These are phyloP conservation scores for Cyberlindnera veronae DNA, from an alignment of 805 yeast species.

Conservation along the genomic window DNA sequence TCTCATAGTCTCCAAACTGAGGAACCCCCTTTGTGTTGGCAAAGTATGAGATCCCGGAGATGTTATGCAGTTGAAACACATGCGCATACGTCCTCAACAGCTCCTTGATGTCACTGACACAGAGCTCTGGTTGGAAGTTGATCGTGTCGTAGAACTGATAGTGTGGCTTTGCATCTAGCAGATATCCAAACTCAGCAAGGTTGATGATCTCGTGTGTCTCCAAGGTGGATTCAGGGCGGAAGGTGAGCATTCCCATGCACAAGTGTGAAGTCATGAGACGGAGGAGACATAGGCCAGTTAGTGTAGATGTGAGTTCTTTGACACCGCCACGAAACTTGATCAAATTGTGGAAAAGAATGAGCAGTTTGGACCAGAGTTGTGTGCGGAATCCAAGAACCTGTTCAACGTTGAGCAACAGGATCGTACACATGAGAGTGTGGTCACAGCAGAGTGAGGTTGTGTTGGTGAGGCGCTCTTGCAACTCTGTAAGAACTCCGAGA, in stretches of 20 bases:
- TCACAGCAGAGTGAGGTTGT: constrained; percentile 15
- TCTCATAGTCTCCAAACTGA: constrained; percentile 10
- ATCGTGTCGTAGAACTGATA: constrained; percentile 14
- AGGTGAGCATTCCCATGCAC: constrained; percentile 12
- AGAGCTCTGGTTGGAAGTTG: constrained; percentile 10
- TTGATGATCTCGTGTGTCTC: constrained; percentile 17
- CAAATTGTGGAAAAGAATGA: constrained; percentile 6
- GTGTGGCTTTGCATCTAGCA: constrained; percentile 14
- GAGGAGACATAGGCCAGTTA: constrained; percentile 15
- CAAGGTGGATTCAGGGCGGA: constrained; percentile 7
- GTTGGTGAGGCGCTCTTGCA: constrained; percentile 9
- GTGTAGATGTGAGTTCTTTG: constrained; percentile 5
- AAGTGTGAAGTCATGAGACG: constrained; percentile 11
- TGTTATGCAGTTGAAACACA: constrained; percentile 14
- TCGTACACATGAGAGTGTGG: constrained; percentile 13
- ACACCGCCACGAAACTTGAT: constrained; percentile 18
- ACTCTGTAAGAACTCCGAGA: constrained; percentile 9
- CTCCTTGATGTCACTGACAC: constrained; percentile 12
- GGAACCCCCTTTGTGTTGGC: constrained; percentile 10
- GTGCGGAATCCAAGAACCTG: constrained; percentile 10
- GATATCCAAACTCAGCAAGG: constrained; percentile 8
- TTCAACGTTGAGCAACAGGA: constrained; percentile 12
- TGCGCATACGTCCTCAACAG: constrained; percentile 10
- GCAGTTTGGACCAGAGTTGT: constrained; percentile 8
- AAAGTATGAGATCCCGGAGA: constrained; percentile 13